Conservation (phyloP, 176 grass and related monocot species). For the Musa troglodytarum region DNA sequence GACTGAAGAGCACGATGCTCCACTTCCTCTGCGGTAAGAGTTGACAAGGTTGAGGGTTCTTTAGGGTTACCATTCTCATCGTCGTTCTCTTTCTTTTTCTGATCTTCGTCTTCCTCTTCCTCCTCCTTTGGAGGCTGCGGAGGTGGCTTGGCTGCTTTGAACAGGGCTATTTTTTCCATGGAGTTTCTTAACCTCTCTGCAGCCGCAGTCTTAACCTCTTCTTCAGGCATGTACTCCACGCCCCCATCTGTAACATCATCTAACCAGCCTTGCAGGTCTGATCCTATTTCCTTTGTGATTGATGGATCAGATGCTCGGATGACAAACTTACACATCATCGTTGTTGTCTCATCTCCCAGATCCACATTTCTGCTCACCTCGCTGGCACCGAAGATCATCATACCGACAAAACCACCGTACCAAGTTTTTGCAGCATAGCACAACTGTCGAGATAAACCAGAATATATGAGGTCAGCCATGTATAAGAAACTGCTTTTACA, state of each 20-base stretch:
- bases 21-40: constrained; percentile 74
- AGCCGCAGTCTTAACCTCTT: constrained; percentile 74
- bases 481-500: background rate
- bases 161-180: constrained; percentile 76
- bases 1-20: constrained; percentile 91
- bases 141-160: constrained; percentile 79
- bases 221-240: constrained; percentile 86
- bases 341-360: constrained; percentile 89
- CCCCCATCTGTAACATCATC: constrained; percentile 77
- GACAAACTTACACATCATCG: constrained; percentile 97
- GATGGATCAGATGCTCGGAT: constrained; percentile 79
- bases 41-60: constrained; percentile 70
- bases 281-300: constrained; percentile 79
- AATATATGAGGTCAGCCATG: background rate
- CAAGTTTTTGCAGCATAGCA: constrained; percentile 94
- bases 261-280: constrained; percentile 90
- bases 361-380: constrained; percentile 96
- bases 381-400: constrained; percentile 98
- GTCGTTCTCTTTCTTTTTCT: background rate
- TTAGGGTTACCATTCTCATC: constrained; percentile 64
- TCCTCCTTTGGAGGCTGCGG: constrained; percentile 42
- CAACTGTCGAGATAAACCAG: constrained; percentile 27
- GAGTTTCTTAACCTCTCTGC: constrained; percentile 68
- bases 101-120: constrained; percentile 46
- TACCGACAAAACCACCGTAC: constrained; percentile 94